Percentiles rank a stretch among this genome's conserved stretches.
phyloP scores from a whole-genome alignment of 345 rosid genomes.

The Erucastrum elatum region DNA sequence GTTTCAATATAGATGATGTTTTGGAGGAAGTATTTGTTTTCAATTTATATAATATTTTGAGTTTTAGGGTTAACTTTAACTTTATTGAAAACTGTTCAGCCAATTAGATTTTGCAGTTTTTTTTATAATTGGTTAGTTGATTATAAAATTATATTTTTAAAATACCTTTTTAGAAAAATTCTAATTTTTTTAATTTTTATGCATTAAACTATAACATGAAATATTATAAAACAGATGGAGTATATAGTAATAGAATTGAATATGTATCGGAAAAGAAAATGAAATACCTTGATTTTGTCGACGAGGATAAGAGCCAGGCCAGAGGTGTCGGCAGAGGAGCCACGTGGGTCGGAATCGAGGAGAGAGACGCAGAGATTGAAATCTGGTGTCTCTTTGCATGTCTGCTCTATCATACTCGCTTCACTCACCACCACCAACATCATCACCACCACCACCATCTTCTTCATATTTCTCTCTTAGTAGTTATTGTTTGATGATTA shows the following conservation, averaged over 20 bases:
- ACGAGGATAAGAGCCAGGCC: constrained; percentile 45
- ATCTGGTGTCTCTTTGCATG: constrained; percentile 46
- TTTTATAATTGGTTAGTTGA: too few relatives aligned
- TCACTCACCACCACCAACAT: constrained; percentile 18
- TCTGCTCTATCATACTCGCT: constrained; percentile 26
- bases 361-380: constrained; percentile 45
- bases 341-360: constrained; percentile 47
- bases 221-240: too few relatives aligned
- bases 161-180: too few relatives aligned
- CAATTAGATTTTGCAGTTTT: too few relatives aligned
- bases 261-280: not conserved
- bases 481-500: not conserved
- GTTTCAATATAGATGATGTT: too few relatives aligned
- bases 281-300: constrained; percentile 35
- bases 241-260: not conserved
- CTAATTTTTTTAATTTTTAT: too few relatives aligned
- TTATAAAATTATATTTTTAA: too few relatives aligned
- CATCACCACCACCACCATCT: not conserved
- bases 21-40: too few relatives aligned
- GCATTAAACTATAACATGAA: too few relatives aligned
- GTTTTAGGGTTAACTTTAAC: too few relatives aligned
- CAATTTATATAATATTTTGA: too few relatives aligned
- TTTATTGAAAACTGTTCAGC: too few relatives aligned
- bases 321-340: constrained; percentile 40
- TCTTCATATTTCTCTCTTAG: constrained; percentile 3